phyloP scores from a whole-genome alignment of 1,284 basidiomycete genomes.

The Ceratobasidium sp. region DNA sequence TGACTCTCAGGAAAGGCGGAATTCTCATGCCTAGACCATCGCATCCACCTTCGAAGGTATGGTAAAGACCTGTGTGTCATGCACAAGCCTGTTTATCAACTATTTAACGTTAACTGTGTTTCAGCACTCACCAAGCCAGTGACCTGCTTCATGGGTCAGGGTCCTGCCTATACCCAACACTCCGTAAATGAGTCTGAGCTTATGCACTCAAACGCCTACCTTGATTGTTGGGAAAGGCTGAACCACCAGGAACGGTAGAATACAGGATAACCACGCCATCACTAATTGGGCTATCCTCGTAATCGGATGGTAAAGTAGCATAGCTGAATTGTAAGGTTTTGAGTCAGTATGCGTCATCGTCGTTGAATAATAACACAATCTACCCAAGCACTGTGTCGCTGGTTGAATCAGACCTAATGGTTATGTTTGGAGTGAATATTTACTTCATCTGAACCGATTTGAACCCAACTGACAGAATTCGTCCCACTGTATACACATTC shows the following conservation, averaged over 20 bases:
- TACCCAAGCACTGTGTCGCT: no score
- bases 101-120: neutral
- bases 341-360: no score
- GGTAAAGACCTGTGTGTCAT: constrained; percentile 65
- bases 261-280: constrained; percentile 54
- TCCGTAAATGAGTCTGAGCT: neutral
- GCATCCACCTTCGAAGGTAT: constrained; percentile 73
- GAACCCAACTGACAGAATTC: no score
- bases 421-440: neutral
- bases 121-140: constrained; percentile 59
- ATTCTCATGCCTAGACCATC: constrained; percentile 49
- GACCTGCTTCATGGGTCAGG: constrained; percentile 69
- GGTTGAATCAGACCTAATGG: neutral
- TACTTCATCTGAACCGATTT: neutral
- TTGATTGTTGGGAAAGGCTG: constrained; percentile 22
- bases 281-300: constrained; percentile 46
- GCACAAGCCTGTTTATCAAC: neutral
- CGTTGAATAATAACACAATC: no score
- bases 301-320: constrained; percentile 45
- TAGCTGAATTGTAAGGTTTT: constrained; percentile 45
- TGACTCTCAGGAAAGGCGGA: neutral
- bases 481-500: constrained; percentile 63
- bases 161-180: constrained; percentile 57
- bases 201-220: constrained; percentile 1
- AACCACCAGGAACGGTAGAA: constrained; percentile 47